Evolutionary conservation across 257 asterid species (phyloP).

Genomic region (Ehretia macrophylla): DNA sequence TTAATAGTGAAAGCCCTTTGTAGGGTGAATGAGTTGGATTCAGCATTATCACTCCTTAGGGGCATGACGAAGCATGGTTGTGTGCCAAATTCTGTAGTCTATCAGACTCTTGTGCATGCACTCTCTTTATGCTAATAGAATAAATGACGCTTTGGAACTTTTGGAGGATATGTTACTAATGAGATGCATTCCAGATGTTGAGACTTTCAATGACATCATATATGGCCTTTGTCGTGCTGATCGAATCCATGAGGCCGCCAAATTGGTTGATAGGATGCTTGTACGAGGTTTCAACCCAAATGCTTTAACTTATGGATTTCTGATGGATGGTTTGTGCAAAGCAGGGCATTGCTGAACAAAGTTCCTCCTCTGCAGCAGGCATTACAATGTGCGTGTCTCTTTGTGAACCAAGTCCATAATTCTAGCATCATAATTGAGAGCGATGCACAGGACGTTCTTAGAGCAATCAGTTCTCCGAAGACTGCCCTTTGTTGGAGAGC

Average conservation of each 20-base stretch:
- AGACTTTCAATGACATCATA: conserved; percentile 79
- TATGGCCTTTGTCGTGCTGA: conserved; percentile 64
- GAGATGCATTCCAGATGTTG: conserved; percentile 83
- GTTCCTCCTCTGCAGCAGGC: too few relatives aligned
- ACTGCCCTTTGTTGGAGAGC: too few relatives aligned
- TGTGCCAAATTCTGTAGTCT: conserved; percentile 78
- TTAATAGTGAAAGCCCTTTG: conserved; percentile 79
- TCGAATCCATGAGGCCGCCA: conserved; percentile 87
- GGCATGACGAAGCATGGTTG: conserved; percentile 97
- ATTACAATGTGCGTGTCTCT: too few relatives aligned
- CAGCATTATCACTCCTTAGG: conserved; percentile 76
- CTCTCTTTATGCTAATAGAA: conserved; percentile 52
- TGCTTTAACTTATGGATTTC: conserved; percentile 71
- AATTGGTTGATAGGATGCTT: conserved; percentile 83
- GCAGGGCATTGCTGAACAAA: conserved; percentile 55
- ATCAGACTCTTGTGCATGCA: conserved; percentile 79
- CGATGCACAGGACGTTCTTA: too few relatives aligned
- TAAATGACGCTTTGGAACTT: conserved; percentile 66
- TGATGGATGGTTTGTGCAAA: conserved; percentile 74
- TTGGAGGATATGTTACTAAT: conserved; percentile 96
- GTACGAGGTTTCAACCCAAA: conserved; percentile 68
- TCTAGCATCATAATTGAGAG: too few relatives aligned
- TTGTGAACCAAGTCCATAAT: too few relatives aligned
- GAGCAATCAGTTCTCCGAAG: too few relatives aligned
- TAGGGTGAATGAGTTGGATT: conserved; percentile 64